These are phyloP conservation scores for Chytriomyces hyalinus DNA, from an alignment of 192 early-diverging fungal genomes.

Conservation along the genomic window DNA sequence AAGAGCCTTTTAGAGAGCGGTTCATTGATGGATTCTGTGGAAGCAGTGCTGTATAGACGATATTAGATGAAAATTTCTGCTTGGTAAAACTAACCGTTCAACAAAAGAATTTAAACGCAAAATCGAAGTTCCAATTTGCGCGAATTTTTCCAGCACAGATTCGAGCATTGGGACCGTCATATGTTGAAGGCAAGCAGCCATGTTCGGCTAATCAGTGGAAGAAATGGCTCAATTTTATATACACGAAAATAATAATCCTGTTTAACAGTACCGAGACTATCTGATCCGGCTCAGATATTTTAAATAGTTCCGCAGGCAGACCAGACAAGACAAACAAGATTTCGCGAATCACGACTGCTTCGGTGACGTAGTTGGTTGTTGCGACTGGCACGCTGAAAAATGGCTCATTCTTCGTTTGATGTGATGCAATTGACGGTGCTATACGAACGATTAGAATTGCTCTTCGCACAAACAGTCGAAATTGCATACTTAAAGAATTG, in stretches of 20 bases:
- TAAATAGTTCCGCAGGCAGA: slow-evolving; percentile 30
- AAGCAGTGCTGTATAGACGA: too few relatives aligned
- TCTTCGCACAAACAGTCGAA: not conserved
- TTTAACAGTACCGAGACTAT: too few relatives aligned
- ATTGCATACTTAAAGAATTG: slow-evolving; percentile 9
- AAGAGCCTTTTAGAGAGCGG: not conserved
- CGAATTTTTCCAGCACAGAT: slow-evolving; percentile 13
- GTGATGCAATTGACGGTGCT: slow-evolving; percentile 25
- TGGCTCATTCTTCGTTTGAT: not conserved
- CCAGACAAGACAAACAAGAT: slow-evolving; percentile 20
- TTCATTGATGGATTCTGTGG: too few relatives aligned
- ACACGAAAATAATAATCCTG: not conserved
- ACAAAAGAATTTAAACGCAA: slow-evolving; percentile 5
- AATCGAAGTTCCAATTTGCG: not conserved
- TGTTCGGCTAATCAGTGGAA: slow-evolving; percentile 23
- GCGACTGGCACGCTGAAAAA: slow-evolving; percentile 21
- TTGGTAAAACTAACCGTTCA: slow-evolving; percentile 6
- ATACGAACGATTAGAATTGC: not conserved
- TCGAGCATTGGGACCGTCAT: slow-evolving; percentile 23
- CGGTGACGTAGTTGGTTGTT: slow-evolving; percentile 32
- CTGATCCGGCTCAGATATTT: not conserved
- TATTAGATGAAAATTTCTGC: too few relatives aligned
- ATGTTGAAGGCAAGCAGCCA: slow-evolving; percentile 33
- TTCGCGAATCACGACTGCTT: slow-evolving; percentile 30
- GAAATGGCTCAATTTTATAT: not conserved